Base-by-base conservation (phyloP, 2,329 filamentous ascomycete genomes). In the Phialocephala sp. region DNA sequence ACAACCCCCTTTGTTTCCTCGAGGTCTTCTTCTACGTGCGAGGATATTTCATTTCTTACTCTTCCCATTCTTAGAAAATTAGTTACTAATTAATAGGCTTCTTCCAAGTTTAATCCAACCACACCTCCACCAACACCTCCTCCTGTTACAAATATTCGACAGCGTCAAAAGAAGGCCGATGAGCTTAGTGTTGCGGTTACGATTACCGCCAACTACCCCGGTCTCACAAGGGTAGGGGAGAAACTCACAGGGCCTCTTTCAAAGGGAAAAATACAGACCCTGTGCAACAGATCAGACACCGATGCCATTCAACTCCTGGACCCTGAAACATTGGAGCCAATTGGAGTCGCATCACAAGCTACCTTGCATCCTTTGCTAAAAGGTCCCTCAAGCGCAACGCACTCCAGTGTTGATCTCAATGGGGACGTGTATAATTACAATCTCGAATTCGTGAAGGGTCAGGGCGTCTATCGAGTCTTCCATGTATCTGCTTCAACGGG, bases 361-460 rank as follows among this genome's bases (percentile, higher is more conserved):
- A 74, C 73, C 1, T 81, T 96, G 15, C 89, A 96, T 74, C 89
- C 90, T 0, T 82, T 85, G 0, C 82, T 96, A 14, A 86, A 81
- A 14, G 92, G 92, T 0, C 85, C 84, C 0, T 75, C 91, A 15
- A 89, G 89, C 1, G 89, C 86, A 45, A 86, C 92, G 0, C 93
- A 96, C 75, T 87, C 89, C 0, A 87, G 89, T 62, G 84, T 85
- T 0, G 91, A 95, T 74, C 90, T 89, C 0, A 93, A 89, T 0
- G 92, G 92, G 8, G 91, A 95, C 68, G 74, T 91, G 8, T 94
- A 87, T 82, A 96, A 95, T 78, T 94, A 87, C 79, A 96, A 96
- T 73, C 84, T 94, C n/a, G 83, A 87, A 0, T 76, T 91, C 20
- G 88, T 87, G 0, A 77, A 75, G 0, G 39, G 60, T 37, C 75